Conservation (phyloP, 2,329 filamentous ascomycete genomes). For the Nothophaeocryptopus gaeumannii region DNA sequence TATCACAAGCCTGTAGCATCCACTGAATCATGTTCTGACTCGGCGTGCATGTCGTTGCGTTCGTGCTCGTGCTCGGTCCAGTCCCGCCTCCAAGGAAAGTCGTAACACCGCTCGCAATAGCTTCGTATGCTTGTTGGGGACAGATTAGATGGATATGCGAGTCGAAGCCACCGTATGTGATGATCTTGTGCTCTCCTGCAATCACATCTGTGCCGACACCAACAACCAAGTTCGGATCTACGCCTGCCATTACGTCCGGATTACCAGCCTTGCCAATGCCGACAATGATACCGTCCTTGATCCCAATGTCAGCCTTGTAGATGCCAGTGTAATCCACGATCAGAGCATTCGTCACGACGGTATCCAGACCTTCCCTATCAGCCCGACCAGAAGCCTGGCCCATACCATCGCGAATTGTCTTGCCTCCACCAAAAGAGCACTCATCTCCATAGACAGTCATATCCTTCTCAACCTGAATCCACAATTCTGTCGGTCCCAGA, state of each 20-base stretch:
- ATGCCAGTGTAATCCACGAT: constrained; percentile 90
- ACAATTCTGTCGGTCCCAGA: constrained; percentile 79
- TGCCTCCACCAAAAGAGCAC: constrained; percentile 92
- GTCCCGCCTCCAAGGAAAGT: constrained; percentile 89
- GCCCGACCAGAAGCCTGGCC: constrained; percentile 78
- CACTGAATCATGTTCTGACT: constrained; percentile 76
- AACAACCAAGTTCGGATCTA: constrained; percentile 73
- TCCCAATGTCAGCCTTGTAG: constrained; percentile 93
- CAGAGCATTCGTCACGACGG: constrained; percentile 84
- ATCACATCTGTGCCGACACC: constrained; percentile 90
- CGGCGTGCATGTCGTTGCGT: constrained; percentile 90
- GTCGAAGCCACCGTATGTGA: constrained; percentile 88
- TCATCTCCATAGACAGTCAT: constrained; percentile 84
- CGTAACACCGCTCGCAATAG: constrained; percentile 80
- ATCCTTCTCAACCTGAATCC: constrained; percentile 87
- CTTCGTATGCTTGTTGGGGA: constrained; percentile 83
- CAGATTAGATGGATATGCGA: constrained; percentile 94
- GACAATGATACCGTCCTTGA: constrained; percentile 81
- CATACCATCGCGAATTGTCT: constrained; percentile 93
- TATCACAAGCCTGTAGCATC: constrained; percentile 86
- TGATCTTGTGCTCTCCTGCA: constrained; percentile 82
- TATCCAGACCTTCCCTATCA: constrained; percentile 71
- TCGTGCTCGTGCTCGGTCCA: constrained; percentile 87
- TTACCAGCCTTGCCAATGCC: constrained; percentile 94
- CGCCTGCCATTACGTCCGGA: constrained; percentile 93